Conservation (phyloP, 805 yeast genomes). For the Ogataea degrootiae region DNA sequence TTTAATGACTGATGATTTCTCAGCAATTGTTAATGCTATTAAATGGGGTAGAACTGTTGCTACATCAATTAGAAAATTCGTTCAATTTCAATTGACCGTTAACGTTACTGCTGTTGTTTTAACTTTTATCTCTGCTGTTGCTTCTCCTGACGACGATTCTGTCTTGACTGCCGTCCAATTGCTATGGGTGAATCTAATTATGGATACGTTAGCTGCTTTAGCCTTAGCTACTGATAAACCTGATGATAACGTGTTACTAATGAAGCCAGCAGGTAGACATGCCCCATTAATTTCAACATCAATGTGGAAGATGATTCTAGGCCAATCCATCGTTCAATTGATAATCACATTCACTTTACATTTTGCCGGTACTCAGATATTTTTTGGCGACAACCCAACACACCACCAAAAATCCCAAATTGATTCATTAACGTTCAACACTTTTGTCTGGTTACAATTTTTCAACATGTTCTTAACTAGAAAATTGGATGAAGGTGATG, state of each 20-base stretch:
- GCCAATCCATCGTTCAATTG: constrained; percentile 79
- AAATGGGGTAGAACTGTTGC: constrained; percentile 99
- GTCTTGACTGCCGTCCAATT: constrained; percentile 96
- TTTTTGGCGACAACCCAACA: constrained; percentile 36
- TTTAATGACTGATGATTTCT: constrained; percentile 90
- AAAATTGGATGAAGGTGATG: constrained; percentile 84
- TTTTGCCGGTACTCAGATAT: constrained; percentile 67
- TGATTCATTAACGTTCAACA: constrained; percentile 84
- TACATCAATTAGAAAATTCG: constrained; percentile 87
- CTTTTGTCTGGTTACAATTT: constrained; percentile 97
- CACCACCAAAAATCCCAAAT: constrained; percentile 53
- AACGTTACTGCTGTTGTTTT: constrained; percentile 93
- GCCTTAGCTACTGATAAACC: constrained; percentile 98
- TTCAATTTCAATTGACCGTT: constrained; percentile 95
- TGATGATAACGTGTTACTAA: constrained; percentile 68
- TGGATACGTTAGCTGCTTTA: constrained; percentile 97
- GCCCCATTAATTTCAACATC: constrained; percentile 79
- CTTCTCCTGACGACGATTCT: constrained; percentile 70
- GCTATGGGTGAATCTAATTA: constrained; percentile 94
- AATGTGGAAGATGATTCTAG: constrained; percentile 98
- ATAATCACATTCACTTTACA: constrained; percentile 74
- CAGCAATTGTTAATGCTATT: constrained; percentile 92
- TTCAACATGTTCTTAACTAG: constrained; percentile 90
- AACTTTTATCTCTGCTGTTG: constrained; percentile 91
- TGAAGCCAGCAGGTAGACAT: constrained; percentile 79